Base-by-base conservation (phyloP, 306 rosid species). In the Rosa multiflora region DNA sequence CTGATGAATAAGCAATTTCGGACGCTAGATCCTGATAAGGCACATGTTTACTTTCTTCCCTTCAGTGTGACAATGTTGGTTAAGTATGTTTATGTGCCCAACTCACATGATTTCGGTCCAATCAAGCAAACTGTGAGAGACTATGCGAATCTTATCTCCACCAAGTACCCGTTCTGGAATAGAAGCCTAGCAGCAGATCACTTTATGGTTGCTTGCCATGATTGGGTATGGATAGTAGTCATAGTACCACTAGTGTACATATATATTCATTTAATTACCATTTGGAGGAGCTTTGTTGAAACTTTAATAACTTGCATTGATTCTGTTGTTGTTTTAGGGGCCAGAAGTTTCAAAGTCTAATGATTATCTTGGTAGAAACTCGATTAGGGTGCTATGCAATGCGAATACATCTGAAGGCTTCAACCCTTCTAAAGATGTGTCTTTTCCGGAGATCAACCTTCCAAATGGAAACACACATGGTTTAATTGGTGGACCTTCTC, bases 201-300 rank as follows among this genome's bases (percentile, higher is more conserved):
- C 43, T 94, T 94, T 83, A 92, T 87, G 89, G 90, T 94, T 73
- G 78, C 98, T 73, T 94, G 97, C 84, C 97, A 92, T 78, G 97
- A 92, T 76, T 90, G 97, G 98, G 98, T 94, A 46, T 21, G 81
- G 10, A 11, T 44, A 44, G 29, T 26, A 26, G 29, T 26, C 29
- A 26, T 26, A 26, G 8, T 8, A 2, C 48, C 48, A 9, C 48
- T 44, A 44, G 48, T 44, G 12, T 44, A 11, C 20, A n/a, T 23
- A 44, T 44, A 37, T 26, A 9, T 11, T n/a, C 9, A 0, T 5
- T 10, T 10, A 46, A 21, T 32, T 10, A 48, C 35, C 62, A 32
- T 23, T 23, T 23, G 55, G 55, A 14, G 18, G 4, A 49, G 0
- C 37, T 72, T 2, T 20, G 44, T 13, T 49, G 18, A 35, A 0